Evolutionary conservation across 2,329 filamentous ascomycete species (phyloP).

Genomic region (Hypoxylon sp.): DNA sequence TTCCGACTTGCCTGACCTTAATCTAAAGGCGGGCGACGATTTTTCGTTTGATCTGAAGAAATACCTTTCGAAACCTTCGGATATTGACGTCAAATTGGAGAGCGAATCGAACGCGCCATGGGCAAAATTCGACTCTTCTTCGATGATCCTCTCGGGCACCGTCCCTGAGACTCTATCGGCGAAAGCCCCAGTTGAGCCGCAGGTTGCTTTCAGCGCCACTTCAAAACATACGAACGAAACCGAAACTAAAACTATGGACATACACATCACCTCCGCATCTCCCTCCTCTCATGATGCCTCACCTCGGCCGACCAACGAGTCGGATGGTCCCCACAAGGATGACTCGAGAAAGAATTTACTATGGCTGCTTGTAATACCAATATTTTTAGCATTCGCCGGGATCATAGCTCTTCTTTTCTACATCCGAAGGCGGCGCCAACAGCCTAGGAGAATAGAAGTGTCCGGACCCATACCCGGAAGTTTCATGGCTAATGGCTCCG

Average conservation of each 20-base stretch:
- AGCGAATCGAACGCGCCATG: constrained; percentile 51
- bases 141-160: constrained; percentile 49
- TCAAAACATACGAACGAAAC: constrained; percentile 45
- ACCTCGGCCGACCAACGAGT: constrained; percentile 32
- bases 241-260: constrained; percentile 48
- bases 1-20: constrained; percentile 51
- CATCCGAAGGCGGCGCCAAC: constrained; percentile 47
- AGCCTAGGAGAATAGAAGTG: constrained; percentile 46
- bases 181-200: constrained; percentile 32
- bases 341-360: constrained; percentile 46
- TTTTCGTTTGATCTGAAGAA: constrained; percentile 54
- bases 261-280: constrained; percentile 40
- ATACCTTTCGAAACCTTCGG: constrained; percentile 49
- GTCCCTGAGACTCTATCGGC: constrained; percentile 40
- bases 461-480: constrained; percentile 53
- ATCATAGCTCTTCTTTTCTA: constrained; percentile 47
- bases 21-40: constrained; percentile 49
- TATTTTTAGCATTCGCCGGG: constrained; percentile 43
- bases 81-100: constrained; percentile 48
- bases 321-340: constrained; percentile 23
- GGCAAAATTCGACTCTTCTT: constrained; percentile 53
- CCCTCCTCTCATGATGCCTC: constrained; percentile 32
- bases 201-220: constrained; percentile 47
- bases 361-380: constrained; percentile 52
- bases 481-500: constrained; percentile 47